phyloP scores from a whole-genome alignment of 2,329 filamentous ascomycete species.

The Emergomyces pasteurianus region DNA sequence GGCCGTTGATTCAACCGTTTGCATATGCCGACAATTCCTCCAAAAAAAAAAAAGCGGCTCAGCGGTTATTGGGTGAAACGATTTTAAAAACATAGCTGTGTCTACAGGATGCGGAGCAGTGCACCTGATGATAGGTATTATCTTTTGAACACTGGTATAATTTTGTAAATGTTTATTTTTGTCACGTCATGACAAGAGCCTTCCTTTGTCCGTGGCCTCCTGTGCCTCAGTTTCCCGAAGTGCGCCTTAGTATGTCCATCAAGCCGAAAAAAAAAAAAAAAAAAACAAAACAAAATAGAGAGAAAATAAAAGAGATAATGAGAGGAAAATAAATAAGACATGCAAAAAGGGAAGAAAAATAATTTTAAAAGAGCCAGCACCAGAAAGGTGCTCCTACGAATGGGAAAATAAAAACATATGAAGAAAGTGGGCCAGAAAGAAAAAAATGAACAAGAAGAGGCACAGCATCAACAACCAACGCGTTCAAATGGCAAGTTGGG shows the following conservation, averaged over 20 bases:
- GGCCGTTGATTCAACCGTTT: not conserved
- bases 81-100: not conserved
- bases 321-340: not conserved
- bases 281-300: not conserved
- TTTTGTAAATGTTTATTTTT: not conserved
- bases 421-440: not conserved
- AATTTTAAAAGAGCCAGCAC: not conserved
- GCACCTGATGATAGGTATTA: not conserved
- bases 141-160: not conserved
- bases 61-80: not conserved
- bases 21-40: not conserved
- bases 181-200: not conserved
- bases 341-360: no score
- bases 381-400: not conserved
- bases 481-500: not conserved
- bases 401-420: not conserved
- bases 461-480: not conserved
- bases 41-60: not conserved
- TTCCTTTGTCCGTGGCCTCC: not conserved
- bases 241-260: constrained; percentile 2
- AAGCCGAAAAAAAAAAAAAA: not conserved
- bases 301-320: not conserved
- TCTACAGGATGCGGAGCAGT: not conserved
- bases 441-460: not conserved
- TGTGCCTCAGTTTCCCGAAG: not conserved